phyloP scores from a whole-genome alignment of 352 stramenopile species.

The Elongisporangium anandrum region DNA sequence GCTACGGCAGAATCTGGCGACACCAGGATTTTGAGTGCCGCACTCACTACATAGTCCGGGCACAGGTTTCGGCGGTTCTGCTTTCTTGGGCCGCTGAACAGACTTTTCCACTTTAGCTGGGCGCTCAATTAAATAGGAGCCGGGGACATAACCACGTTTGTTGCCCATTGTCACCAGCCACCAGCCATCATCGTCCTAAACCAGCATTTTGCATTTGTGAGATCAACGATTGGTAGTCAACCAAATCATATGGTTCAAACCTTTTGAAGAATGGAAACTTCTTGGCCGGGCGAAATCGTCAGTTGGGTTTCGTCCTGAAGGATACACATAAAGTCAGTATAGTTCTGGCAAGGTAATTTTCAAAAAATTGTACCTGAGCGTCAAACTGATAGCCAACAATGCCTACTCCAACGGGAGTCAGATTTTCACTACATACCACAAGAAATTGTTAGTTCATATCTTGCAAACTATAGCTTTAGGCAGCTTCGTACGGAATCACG shows the following conservation, averaged over 20 bases:
- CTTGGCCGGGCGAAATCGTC: slow-evolving; percentile 74
- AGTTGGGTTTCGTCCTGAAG: slow-evolving; percentile 72
- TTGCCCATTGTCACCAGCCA: slow-evolving; percentile 71
- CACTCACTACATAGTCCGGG: slow-evolving; percentile 68
- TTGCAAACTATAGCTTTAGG: background rate
- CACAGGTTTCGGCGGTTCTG: slow-evolving; percentile 21
- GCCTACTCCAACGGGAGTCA: slow-evolving; percentile 39
- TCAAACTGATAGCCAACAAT: slow-evolving; percentile 76
- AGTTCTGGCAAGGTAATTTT: background rate
- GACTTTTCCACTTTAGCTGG: slow-evolving; percentile 37
- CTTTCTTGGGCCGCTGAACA: slow-evolving; percentile 20
- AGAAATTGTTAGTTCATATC: background rate
- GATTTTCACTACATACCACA: slow-evolving; percentile 31
- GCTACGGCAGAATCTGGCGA: slow-evolving; percentile 75
- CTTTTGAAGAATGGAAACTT: slow-evolving; percentile 79
- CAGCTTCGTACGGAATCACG: slow-evolving; percentile 34
- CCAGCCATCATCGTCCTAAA: slow-evolving; percentile 76
- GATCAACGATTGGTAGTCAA: background rate
- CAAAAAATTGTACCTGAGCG: slow-evolving; percentile 17
- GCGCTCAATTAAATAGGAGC: slow-evolving; percentile 79
- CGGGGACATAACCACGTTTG: slow-evolving; percentile 73
- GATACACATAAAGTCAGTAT: slow-evolving; percentile 1
- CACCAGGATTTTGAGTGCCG: slow-evolving; percentile 64
- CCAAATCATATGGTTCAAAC: slow-evolving; percentile 11
- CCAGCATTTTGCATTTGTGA: background rate